Evolutionary conservation across 1,284 basidiomycete species (phyloP).

Genomic region (Ceratobasidium sp.): DNA sequence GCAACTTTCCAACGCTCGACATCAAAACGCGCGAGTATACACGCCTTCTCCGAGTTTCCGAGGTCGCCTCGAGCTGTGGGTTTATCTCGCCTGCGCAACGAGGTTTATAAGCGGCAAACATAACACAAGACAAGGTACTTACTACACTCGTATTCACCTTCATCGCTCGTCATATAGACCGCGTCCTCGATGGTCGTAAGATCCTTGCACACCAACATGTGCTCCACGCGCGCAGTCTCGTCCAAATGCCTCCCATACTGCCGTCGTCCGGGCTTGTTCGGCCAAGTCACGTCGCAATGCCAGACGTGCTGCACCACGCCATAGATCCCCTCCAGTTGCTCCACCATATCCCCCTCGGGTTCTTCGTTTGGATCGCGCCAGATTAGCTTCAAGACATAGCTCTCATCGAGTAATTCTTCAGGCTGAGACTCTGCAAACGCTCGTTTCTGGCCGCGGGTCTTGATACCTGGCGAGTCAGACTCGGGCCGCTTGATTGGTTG

Average conservation of each 20-base stretch:
- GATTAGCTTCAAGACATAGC: conserved; percentile 31
- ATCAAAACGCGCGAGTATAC: conserved; percentile 31
- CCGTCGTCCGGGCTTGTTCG: neutral
- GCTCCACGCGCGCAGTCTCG: neutral
- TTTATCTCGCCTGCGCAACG: neutral
- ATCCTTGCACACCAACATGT: conserved; percentile 16
- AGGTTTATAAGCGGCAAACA: neutral
- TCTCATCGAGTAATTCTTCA: conserved; percentile 1
- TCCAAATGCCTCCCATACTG: conserved; percentile 18
- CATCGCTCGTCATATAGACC: neutral
- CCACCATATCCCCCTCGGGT: conserved; percentile 9
- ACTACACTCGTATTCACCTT: neutral
- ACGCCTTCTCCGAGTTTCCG: neutral
- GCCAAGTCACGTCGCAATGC: conserved; percentile 17
- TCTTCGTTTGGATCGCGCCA: conserved; percentile 26
- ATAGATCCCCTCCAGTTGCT: conserved; percentile 15
- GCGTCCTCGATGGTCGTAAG: neutral
- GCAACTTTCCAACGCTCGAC: conserved; percentile 29
- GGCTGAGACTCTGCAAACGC: conserved; percentile 21
- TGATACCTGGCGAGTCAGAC: neutral
- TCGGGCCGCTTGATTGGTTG: conserved; percentile 6
- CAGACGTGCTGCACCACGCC: conserved; percentile 36
- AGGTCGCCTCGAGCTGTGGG: neutral
- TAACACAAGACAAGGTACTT: neutral
- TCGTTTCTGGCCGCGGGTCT: conserved; percentile 14